These are phyloP conservation scores for Magnusiomyces paraingens DNA, from an alignment of 1,139 yeast genomes.

Conservation along the genomic window DNA sequence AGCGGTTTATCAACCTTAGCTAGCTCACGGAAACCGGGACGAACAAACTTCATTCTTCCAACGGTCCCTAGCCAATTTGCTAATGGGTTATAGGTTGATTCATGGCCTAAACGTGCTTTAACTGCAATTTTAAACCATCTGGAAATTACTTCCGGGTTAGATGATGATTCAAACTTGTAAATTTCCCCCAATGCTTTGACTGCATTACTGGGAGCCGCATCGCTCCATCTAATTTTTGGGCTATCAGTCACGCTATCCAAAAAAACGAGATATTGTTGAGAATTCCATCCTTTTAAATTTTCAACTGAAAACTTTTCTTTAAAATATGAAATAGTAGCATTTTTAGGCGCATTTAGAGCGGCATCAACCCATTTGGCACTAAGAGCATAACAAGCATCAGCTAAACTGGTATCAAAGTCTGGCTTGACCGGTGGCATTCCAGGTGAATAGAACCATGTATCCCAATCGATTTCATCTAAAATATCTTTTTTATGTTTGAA, in stretches of 20 bases:
- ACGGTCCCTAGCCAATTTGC: conserved; percentile 87
- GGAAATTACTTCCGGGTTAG: conserved; percentile 75
- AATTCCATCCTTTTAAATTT: conserved; percentile 53
- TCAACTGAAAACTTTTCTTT: conserved; percentile 31
- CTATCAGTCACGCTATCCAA: conserved; percentile 51
- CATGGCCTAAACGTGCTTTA: conserved; percentile 33
- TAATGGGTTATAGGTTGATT: conserved; percentile 43
- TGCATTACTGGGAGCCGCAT: conserved; percentile 25
- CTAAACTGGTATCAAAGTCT: conserved; percentile 67
- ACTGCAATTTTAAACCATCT: conserved; percentile 61
- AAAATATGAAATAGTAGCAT: conserved; percentile 21
- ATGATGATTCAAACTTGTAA: conserved; percentile 46
- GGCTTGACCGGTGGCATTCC: conserved; percentile 84
- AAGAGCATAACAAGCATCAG: conserved; percentile 60
- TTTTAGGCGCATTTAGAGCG: conserved; percentile 20
- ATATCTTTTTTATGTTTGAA: conserved; percentile 38
- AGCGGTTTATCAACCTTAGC: conserved; percentile 56
- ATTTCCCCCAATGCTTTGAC: conserved; percentile 39
- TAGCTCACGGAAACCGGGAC: conserved; percentile 73
- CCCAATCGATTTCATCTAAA: conserved; percentile 74
- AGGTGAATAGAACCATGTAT: conserved; percentile 69
- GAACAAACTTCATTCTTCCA: conserved; percentile 91
- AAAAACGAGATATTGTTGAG: conserved; percentile 75
- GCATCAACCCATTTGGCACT: conserved; percentile 58
- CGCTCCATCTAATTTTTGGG: conserved; percentile 4